Conservation (phyloP, 2,329 filamentous ascomycete genomes). For the Stachybotrys echinatus region DNA sequence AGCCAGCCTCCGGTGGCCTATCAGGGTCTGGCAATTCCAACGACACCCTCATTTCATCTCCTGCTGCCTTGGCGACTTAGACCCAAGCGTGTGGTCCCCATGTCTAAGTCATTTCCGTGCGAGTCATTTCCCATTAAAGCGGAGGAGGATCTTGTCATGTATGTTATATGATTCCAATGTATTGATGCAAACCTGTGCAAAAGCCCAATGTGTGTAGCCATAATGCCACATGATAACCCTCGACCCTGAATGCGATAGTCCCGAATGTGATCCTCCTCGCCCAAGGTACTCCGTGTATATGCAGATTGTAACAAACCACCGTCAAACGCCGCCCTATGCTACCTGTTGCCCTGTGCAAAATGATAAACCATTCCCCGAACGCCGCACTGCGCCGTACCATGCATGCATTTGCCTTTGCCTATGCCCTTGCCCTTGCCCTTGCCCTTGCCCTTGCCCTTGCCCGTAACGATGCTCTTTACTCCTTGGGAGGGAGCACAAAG, state of each 20-base stretch:
- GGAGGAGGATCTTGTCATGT: not conserved
- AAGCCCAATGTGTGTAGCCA: not conserved
- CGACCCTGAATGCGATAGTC: not conserved
- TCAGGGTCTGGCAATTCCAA: not conserved
- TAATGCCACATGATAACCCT: not conserved
- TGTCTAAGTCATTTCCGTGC: not conserved
- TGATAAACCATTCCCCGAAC: not conserved
- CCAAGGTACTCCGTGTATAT: not conserved
- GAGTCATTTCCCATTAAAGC: not conserved
- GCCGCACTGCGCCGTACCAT: slow-evolving; percentile 8
- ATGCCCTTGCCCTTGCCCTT: not conserved
- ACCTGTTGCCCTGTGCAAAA: not conserved
- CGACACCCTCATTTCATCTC: not conserved
- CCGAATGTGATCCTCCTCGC: not conserved
- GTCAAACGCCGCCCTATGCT: not conserved
- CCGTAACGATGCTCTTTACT: not conserved
- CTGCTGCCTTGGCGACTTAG: too few species aligned
- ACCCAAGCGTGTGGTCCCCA: too few species aligned
- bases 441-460: not conserved
- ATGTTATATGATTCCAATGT: not conserved
- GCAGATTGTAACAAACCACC: not conserved
- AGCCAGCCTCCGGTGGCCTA: not conserved
- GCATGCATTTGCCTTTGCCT: not conserved
- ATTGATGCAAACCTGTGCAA: not conserved
- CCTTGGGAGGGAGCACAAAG: slow-evolving; percentile 39